Conservation (phyloP, 192 early-diverging fungal genomes). For the Umbelopsis vinacea region DNA sequence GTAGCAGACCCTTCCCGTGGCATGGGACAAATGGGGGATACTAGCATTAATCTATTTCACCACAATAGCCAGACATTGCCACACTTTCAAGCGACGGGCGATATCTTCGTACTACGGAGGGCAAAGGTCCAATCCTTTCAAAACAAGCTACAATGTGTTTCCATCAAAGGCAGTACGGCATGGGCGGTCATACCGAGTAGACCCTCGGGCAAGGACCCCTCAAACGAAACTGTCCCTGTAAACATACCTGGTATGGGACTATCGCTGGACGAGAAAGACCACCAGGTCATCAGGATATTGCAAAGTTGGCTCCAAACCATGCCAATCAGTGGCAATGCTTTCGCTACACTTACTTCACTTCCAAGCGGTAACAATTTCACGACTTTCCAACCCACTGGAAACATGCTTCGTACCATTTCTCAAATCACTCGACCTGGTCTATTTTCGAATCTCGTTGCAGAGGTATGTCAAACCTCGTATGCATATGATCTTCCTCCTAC, state of each 20-base stretch:
- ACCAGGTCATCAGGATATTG: neutral
- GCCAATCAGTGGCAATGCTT: neutral
- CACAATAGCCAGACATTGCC: neutral
- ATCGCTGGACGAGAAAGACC: conserved; percentile 11
- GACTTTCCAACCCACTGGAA: neutral
- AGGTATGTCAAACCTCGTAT: neutral
- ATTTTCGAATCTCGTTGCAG: neutral
- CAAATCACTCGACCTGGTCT: neutral
- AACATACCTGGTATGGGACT: neutral
- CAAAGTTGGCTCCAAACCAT: neutral
- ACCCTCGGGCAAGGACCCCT: neutral
- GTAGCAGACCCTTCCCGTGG: conserved; percentile 4
- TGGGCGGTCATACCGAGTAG: neutral
- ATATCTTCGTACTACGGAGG: neutral
- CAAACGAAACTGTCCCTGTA: neutral
- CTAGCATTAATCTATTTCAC: conserved; percentile 5
- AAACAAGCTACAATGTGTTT: neutral
- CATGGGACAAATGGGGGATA: neutral
- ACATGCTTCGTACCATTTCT: neutral
- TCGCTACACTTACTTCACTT: neutral
- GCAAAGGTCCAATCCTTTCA: neutral
- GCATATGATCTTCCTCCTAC: neutral
- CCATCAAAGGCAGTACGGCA: neutral
- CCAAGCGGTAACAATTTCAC: neutral
- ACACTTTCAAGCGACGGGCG: neutral